Evolutionary conservation across 495 filamentous ascomycete genomes (phyloP), one percentile per base, ranked within the genome.

Genomic region (Penicillium roqueforti): DNA sequence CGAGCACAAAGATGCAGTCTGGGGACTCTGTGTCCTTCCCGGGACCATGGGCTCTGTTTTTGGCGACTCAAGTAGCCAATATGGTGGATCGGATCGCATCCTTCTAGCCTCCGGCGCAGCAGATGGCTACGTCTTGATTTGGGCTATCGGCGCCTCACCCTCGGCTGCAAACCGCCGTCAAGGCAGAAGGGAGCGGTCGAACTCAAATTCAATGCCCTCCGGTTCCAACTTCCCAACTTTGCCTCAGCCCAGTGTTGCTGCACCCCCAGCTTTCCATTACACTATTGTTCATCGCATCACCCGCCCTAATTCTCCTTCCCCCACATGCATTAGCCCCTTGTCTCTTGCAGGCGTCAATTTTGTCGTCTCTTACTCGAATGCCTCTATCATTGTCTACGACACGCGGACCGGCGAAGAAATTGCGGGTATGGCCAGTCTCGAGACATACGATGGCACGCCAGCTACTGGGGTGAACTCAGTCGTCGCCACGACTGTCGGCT

Each of bases 11-110:
- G 93, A 97, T 71, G 89, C 91, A 6, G 89, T 98, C 3, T 98
- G 93, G 93, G 86, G 89, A 7, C 84, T 98, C 20, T 97, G 91
- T 57, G 88, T 97, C 6, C 81, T 98, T 8, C 93, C 95, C n/a
- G 84, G 87, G 1, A 88, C 91, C 1, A 80, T 86, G 18, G 87
- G 84, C 7, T 78, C 84, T 31, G 77, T 95, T 14, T 92, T 93
- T 60, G 89, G 91, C 23, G 81, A 80, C 40, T 72, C 78, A n/a
- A 76, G 78, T 43, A 84, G 69, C 59, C 75, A 81, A 31, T 86
- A 86, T 56, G 92, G 91, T 31, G 84, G 84, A 2, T 74, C 86
- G 1, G 93, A 97, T 62, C 82, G 91, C 1, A 86, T 97, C 31
- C 69, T 98, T 16, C 78, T 98, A n/a, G 93, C 87, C 2, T 95